Conservation (phyloP, 768 basidiomycete genomes). For the Lactarius indigo region DNA sequence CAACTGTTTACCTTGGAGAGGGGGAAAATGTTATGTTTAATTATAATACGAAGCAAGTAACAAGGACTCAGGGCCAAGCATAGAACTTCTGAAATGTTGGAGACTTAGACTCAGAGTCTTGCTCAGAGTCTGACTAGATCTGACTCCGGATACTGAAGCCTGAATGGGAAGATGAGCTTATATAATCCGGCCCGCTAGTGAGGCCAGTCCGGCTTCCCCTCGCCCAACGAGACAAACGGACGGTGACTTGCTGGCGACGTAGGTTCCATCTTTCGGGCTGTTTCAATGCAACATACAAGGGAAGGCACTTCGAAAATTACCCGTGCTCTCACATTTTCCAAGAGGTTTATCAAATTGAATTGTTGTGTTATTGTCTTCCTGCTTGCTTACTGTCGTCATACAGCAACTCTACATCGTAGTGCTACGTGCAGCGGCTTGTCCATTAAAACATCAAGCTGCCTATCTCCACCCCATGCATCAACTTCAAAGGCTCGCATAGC, state of each 20-base stretch:
- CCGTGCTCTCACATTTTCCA: neutral
- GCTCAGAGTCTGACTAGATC: too few species aligned
- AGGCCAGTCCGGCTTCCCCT: neutral
- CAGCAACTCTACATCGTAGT: neutral
- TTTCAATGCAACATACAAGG: slow-evolving; percentile 7
- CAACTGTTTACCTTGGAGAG: neutral
- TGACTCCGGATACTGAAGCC: too few species aligned
- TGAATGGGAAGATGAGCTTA: neutral
- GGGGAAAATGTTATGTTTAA: neutral
- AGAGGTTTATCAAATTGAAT: slow-evolving; percentile 5
- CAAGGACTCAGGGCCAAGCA: neutral
- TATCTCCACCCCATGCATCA: neutral
- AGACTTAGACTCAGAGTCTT: too few species aligned
- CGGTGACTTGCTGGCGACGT: neutral
- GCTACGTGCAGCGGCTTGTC: neutral
- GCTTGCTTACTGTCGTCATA: neutral
- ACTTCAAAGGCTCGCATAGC: neutral
- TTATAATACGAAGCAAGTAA: neutral
- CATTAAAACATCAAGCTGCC: neutral
- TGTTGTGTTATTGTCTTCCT: neutral
- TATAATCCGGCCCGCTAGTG: neutral
- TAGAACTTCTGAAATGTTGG: too few species aligned
- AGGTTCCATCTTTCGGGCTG: neutral
- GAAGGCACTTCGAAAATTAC: neutral
- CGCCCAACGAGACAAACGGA: neutral